Percentiles rank a stretch among this genome's conserved stretches.
phyloP scores from a whole-genome alignment of 306 rosid species.

The Prinsepia uniflora region DNA sequence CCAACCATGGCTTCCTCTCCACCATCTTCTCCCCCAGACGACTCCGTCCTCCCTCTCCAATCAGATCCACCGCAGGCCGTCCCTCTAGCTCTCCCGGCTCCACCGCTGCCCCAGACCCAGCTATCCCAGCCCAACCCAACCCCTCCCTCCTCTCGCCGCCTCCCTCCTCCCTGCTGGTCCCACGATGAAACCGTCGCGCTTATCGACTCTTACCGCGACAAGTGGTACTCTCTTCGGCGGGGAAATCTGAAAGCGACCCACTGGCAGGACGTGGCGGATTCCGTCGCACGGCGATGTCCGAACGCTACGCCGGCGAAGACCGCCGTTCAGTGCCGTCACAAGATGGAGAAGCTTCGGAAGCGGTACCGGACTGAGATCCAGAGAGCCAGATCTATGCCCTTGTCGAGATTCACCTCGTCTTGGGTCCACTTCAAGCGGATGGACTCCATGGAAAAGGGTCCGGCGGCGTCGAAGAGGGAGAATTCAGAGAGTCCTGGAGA shows the following conservation, averaged over 20 bases:
- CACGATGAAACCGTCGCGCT: conserved; percentile 84
- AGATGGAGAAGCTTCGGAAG: conserved; percentile 90
- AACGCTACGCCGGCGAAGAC: conserved; percentile 64
- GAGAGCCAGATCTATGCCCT: conserved; percentile 57
- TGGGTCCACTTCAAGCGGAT: conserved; percentile 92
- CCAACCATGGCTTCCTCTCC: conserved; percentile 16
- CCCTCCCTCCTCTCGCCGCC: conserved; percentile 62
- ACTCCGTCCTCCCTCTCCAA: conserved; percentile 38
- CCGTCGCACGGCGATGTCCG: conserved; percentile 61
- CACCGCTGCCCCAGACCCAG: conserved; percentile 16
- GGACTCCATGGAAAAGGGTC: conserved; percentile 93
- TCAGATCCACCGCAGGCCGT: conserved; percentile 36
- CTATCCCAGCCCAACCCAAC: conserved; percentile 13
- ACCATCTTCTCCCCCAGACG: conserved; percentile 26
- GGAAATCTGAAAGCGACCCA: conserved; percentile 85
- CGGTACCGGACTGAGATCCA: conserved; percentile 92
- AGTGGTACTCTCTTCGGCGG: conserved; percentile 90
- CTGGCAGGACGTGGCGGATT: conserved; percentile 95
- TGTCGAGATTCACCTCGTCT: conserved; percentile 50
- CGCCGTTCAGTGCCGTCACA: conserved; percentile 95
- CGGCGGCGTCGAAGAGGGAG: conserved; percentile 45
- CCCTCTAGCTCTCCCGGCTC: conserved; percentile 41
- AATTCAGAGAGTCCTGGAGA: conserved; percentile 48
- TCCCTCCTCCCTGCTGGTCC: conserved; percentile 92
- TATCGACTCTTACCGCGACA: conserved; percentile 79